Evolutionary conservation across 2,329 filamentous ascomycete genomes (phyloP).

Genomic region (Paracoccidioides brasiliensis): DNA sequence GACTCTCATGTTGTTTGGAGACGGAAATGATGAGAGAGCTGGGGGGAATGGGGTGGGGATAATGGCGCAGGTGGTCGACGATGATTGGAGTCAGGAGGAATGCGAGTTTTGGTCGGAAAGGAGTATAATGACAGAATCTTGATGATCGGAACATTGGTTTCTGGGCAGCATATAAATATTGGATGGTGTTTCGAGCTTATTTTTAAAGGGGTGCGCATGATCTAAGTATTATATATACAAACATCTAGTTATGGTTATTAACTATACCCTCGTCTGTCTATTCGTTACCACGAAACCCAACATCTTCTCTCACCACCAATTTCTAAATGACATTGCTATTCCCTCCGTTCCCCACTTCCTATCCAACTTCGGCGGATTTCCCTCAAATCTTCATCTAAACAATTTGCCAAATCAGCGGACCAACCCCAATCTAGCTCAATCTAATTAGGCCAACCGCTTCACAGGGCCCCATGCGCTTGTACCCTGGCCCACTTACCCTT

Average conservation of each 20-base stretch:
- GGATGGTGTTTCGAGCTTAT: no score
- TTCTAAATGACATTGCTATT: background rate
- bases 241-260: no score
- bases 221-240: no score
- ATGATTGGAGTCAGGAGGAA: conserved; percentile 32
- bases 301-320: background rate
- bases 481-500: conserved; percentile 44
- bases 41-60: conserved; percentile 28
- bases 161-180: no score
- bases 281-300: background rate
- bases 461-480: conserved; percentile 3
- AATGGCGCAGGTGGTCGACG: conserved; percentile 29
- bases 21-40: conserved; percentile 38
- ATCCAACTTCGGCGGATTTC: background rate
- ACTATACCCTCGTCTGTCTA: background rate
- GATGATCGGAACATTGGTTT: background rate
- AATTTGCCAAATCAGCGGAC: background rate
- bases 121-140: conserved; percentile 11
- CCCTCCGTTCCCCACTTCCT: background rate
- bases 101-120: conserved; percentile 36
- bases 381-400: background rate
- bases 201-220: no score
- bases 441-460: background rate
- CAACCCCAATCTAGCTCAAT: background rate
- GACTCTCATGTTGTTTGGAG: conserved; percentile 33